These are phyloP conservation scores for Perkinsus olseni DNA, from an alignment of 169 alveolate species.

Conservation along the genomic window DNA sequence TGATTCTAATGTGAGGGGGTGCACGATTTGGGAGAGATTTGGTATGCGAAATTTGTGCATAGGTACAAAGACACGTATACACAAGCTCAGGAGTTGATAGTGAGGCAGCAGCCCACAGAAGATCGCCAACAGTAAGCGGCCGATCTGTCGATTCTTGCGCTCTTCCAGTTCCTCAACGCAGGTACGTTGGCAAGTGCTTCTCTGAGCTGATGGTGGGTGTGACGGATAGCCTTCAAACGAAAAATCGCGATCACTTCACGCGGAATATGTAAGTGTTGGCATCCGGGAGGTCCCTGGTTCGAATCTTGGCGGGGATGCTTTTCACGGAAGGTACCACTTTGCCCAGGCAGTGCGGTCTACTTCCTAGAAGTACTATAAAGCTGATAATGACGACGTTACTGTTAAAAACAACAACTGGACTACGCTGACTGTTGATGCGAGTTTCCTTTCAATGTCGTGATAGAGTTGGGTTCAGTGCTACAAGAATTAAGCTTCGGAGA, in stretches of 20 bases:
- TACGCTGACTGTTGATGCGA: too few species aligned
- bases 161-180: not conserved
- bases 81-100: not conserved
- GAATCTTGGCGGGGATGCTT: not conserved
- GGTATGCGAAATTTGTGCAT: not conserved
- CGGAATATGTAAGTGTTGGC: not conserved
- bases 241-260: constrained; percentile 9
- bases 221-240: constrained; percentile 18
- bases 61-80: not conserved
- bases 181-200: constrained; percentile 16
- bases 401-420: too few species aligned
- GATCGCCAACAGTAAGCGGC: not conserved
- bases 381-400: not conserved
- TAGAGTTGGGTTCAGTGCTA: too few species aligned
- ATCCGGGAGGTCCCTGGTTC: not conserved
- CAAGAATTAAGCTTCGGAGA: too few species aligned
- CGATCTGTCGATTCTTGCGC: not conserved
- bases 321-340: not conserved
- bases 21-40: not conserved
- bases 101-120: not conserved
- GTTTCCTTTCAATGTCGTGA: too few species aligned
- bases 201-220: constrained; percentile 35
- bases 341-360: not conserved
- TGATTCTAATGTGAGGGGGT: constrained; percentile 54
- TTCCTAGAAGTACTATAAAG: not conserved